Base-by-base conservation (phyloP, 805 yeast genomes). In the Candida chauliodis region DNA sequence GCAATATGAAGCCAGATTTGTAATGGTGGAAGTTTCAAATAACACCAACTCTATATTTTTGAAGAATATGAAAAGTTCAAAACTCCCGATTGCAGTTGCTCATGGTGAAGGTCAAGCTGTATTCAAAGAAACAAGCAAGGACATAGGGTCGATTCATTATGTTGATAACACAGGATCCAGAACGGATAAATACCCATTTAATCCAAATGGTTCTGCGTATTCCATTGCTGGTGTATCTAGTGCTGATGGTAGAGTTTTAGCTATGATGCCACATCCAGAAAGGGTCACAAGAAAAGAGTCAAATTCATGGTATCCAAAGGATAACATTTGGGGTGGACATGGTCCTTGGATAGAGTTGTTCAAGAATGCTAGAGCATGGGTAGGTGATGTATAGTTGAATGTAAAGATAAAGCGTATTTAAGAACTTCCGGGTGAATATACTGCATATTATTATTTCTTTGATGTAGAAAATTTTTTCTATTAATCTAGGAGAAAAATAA, bases 191-290 rank as follows among this genome's bases (percentile, higher is more conserved):
- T 93, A 84, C 58, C 99, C 99, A 46, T 84, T 71, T 71, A 93
- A 93, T 73, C 98, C 99, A 40, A 93, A 93, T 65, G 99, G 99
- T 30, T 87, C 97, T 10, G 87, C 93, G 30, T 77, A 76, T 39
- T 97, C 96, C 64, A 86, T 93, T 52, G 84, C 96, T 26, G 99
- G 97, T 72, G 78, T 93, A 40, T 73, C 83, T 46, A 79, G 90
- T 38, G 87, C 88, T 37, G 88, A 86, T 56, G 98, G 98, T 47
- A 81, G 99, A 61, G 97, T 93, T 3, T 71, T 93, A 52, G 97
- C 97, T 4, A 79, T 93, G 89, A 93, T 93, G 99, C 99, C 99
- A 33, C 99, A 93, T 61, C 99, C 99, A 17, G 99, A 93, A 67
- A 86, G 99, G 69, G 93, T 86, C 36, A 74, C 81, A 41, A 77